Base-by-base conservation (phyloP, 2,329 filamentous ascomycete genomes). In the Colletotrichum sp. region DNA sequence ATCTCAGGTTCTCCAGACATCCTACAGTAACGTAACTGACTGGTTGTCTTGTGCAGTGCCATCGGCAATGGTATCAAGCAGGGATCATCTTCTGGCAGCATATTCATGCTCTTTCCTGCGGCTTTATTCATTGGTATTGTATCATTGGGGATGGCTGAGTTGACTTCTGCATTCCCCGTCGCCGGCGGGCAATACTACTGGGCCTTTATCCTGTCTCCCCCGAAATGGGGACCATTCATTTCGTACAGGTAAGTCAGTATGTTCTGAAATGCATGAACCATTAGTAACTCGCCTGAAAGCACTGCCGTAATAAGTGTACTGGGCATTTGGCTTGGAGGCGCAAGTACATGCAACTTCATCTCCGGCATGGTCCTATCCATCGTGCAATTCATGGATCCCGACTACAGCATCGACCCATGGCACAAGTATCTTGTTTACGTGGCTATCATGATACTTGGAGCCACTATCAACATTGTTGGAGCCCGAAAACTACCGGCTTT, bases 121-220 rank as follows among this genome's bases (percentile, higher is more conserved):
- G 81, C 80, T 4, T 55, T 79, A 2, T 82, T 83, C 79, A 83
- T 80, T 1, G 72, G 78, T 0, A 71, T 82, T 0, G 71, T 82
- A 3, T 80, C 80, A 2, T 67, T 80, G 11, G 80, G 81, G 1
- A 82, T 81, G 80, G 80, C 80, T 0, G 80, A 81, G 12, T 76
- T 81, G 13, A 78, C 80, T 6, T 81, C 80, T 0, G 79, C 80
- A 0, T 81, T 80, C 72, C 80, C 80, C 11, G 80, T 81, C 15
- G 80, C 80, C 1, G 80, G 80, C 3, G 80, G 79, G 5, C 80
- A 81, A 68, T 81, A 81, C 22, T 81, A 81, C 52, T 81, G 80
- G 80, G 79, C 79, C 1, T 81, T 78, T 16, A 80, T 81, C 74
- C 75, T 78, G 12, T 72, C 77, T 8, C 55, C 60, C n/a, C 60